Evolutionary conservation across 768 basidiomycete genomes (phyloP).

Genomic region (Rubroboletus satanas): DNA sequence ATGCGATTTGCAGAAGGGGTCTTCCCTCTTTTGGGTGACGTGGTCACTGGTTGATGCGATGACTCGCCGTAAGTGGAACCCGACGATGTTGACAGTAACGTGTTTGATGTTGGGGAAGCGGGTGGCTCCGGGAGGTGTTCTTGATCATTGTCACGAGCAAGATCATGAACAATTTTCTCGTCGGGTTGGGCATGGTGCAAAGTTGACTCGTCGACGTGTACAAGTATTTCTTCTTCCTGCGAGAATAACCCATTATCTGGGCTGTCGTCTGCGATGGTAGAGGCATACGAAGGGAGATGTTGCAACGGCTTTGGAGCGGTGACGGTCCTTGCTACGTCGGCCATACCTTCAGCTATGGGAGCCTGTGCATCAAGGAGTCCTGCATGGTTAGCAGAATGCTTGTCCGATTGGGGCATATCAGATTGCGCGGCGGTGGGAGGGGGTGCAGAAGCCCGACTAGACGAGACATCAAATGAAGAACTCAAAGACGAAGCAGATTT

Average conservation of each 20-base stretch:
- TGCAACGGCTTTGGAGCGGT: slow-evolving; percentile 35
- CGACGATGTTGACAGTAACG: slow-evolving; percentile 34
- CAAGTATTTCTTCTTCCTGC: slow-evolving; percentile 25
- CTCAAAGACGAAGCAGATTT: slow-evolving; percentile 32
- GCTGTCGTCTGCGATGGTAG: slow-evolving; percentile 51
- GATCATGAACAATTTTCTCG: slow-evolving; percentile 17
- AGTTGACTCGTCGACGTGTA: slow-evolving; percentile 16
- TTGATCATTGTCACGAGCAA: slow-evolving; percentile 21
- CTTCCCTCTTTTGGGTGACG: slow-evolving; percentile 35
- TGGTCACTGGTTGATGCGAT: slow-evolving; percentile 30
- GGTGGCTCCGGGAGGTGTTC: slow-evolving; percentile 60
- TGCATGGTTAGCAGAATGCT: slow-evolving; percentile 46
- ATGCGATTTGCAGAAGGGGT: slow-evolving; percentile 76
- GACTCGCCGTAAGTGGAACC: slow-evolving; percentile 45
- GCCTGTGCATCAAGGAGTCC: slow-evolving; percentile 45
- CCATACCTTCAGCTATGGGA: slow-evolving; percentile 7
- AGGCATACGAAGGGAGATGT: slow-evolving; percentile 43
- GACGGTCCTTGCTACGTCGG: slow-evolving; percentile 3
- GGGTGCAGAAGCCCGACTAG: slow-evolving; percentile 39
- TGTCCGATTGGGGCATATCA: slow-evolving; percentile 38
- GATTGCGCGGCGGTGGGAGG: slow-evolving; percentile 30
- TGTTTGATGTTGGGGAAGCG: slow-evolving; percentile 52
- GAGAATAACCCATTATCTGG: slow-evolving; percentile 30
- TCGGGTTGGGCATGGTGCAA: slow-evolving; percentile 17
- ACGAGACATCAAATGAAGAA: slow-evolving; percentile 44